Evolutionary conservation across 2,329 filamentous ascomycete genomes (phyloP), one percentile per base, ranked within the genome.

Genomic region (Knufia fluminis): DNA sequence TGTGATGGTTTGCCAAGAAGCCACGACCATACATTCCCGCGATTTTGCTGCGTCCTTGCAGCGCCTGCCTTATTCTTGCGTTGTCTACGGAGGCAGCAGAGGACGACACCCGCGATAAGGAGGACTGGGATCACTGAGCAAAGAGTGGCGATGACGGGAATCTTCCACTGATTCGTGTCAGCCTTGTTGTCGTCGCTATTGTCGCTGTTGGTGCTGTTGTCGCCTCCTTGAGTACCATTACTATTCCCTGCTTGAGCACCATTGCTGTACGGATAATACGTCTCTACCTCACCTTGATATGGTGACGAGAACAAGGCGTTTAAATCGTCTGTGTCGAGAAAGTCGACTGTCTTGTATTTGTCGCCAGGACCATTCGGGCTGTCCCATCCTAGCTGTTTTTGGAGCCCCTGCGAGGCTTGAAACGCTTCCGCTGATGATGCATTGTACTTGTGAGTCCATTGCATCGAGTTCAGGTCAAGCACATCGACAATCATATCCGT

Each of bases 401-500:
- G n/a, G 14, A 19, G 22, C 42, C 10, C 31, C 24, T 7, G 42
- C 26, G 42, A 23, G 12, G 19, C 20, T 12, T 7, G 6, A 8
- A 31, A 45, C 17, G 12, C 4, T 12, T 4, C 28, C 3, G 8
- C 14, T 32, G 28, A 28, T 9, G 42, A 45, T 4, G 65, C 62
- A 23, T 62, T 55, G 46, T 66, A 67, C 1, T 50, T 54, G 22
- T 61, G 48, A 46, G 65, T 57, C 36, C 65, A 67, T 33, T 58
- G 49, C 17, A 65, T 50, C 3, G 55, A 61, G 51, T 66, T 67
- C 26, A 67, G 54, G 50, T 66, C 65, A 54, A 66, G 66, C 3
- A 66, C 74, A 72, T 79, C 71, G 31, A 86, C 65, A 40, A 58
- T 52, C 17, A 52, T 53, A 20, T 51, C 52, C 36, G 54, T 46